Evolutionary conservation across 805 yeast genomes (phyloP).

Genomic region (Komagataella kurtzmanii): DNA sequence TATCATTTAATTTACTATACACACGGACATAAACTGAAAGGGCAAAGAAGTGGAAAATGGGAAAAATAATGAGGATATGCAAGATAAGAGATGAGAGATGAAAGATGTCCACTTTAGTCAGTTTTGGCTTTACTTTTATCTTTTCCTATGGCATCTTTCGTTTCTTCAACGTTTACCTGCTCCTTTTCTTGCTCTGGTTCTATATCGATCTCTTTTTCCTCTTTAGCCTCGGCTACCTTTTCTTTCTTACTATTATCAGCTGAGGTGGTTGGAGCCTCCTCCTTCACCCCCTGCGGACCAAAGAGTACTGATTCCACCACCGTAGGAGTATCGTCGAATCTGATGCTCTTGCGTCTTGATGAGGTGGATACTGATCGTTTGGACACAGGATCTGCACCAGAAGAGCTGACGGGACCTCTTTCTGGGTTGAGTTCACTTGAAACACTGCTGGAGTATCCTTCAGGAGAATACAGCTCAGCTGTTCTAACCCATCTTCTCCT

Average conservation of each 20-base stretch:
- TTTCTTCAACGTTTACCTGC: background rate
- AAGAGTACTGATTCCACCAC: constrained; percentile 3
- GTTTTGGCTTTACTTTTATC: background rate
- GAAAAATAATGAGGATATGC: background rate
- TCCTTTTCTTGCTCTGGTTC: background rate
- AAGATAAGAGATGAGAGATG: background rate
- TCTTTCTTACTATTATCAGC: background rate
- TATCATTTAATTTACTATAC: background rate
- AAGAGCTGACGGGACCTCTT: background rate
- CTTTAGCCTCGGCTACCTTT: background rate
- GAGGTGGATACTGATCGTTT: constrained; percentile 6
- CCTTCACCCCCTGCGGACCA: background rate
- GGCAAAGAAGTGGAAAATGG: background rate
- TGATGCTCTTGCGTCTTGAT: constrained; percentile 13
- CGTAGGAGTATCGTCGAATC: constrained; percentile 13
- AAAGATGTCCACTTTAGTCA: background rate
- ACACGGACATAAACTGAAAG: background rate
- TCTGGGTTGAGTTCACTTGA: background rate
- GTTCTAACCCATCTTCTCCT: constrained; percentile 94
- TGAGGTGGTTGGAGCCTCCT: background rate
- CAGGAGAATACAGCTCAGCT: constrained; percentile 58
- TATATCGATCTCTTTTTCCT: background rate
- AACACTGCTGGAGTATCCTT: constrained; percentile 2
- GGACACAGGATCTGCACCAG: constrained; percentile 5
- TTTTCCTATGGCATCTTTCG: background rate